Conservation (phyloP, 305 asterid genomes). For the Ilex paraguariensis region DNA sequence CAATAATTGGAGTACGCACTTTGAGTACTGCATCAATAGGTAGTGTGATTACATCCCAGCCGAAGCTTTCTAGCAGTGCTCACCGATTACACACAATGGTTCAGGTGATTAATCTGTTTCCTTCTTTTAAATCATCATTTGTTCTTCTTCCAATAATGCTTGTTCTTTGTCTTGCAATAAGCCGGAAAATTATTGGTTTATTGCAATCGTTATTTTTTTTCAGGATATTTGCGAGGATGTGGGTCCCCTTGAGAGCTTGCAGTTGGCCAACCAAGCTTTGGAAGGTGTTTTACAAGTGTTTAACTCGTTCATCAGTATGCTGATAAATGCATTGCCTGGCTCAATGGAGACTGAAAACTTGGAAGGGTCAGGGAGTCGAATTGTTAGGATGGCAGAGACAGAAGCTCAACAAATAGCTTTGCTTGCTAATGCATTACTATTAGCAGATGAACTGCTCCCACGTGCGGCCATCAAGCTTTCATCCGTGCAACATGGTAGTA, state of each 20-base stretch:
- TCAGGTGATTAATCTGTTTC: slow-evolving; percentile 39
- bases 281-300: slow-evolving; percentile 72
- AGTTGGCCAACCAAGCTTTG: slow-evolving; percentile 56
- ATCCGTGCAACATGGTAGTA: not conserved
- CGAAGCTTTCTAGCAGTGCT: slow-evolving; percentile 74
- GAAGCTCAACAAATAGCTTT: slow-evolving; percentile 65
- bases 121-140: too few relatives aligned
- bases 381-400: slow-evolving; percentile 61
- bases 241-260: slow-evolving; percentile 67
- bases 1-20: slow-evolving; percentile 53
- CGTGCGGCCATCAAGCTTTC: slow-evolving; percentile 62
- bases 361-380: slow-evolving; percentile 59
- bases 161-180: too few relatives aligned
- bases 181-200: too few relatives aligned
- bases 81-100: slow-evolving; percentile 78
- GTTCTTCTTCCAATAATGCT: not conserved
- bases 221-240: slow-evolving; percentile 58
- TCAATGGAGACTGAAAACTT: slow-evolving; percentile 67
- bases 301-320: slow-evolving; percentile 50
- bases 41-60: slow-evolving; percentile 40
- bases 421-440: slow-evolving; percentile 63
- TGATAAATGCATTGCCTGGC: slow-evolving; percentile 72
- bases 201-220: not conserved
- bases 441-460: slow-evolving; percentile 80
- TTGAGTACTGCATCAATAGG: slow-evolving; percentile 39